Percentiles rank a stretch among this genome's conserved stretches.
Conservation (phyloP, 805 yeast genomes). For the Metschnikowia borealis region DNA sequence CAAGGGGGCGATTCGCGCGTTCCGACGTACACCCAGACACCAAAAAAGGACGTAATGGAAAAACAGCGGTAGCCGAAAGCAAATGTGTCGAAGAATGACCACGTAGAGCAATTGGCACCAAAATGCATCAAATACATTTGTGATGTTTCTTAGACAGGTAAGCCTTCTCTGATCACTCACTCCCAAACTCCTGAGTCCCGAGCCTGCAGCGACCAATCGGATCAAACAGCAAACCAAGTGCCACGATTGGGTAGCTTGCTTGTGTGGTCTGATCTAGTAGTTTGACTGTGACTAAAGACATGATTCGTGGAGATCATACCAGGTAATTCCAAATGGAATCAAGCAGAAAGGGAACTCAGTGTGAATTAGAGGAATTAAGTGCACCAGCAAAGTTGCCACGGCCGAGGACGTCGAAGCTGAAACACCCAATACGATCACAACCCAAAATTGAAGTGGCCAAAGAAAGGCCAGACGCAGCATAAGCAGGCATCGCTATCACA, state of each 20-base stretch:
- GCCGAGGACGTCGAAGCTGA: not conserved
- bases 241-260: not conserved
- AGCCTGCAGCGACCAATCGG: not conserved
- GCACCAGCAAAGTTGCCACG: not conserved
- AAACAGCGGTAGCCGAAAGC: not conserved
- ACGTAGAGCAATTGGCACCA: not conserved
- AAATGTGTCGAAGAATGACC: not conserved
- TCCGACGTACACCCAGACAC: constrained; percentile 3
- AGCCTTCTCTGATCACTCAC: not conserved
- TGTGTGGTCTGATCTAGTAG: not conserved
- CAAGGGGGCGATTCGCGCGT: constrained; percentile 3
- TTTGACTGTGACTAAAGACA: not conserved
- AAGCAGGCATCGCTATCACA: not conserved
- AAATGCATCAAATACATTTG: not conserved
- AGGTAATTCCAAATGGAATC: not conserved
- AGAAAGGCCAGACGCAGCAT: not conserved
- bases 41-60: not conserved
- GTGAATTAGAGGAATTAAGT: not conserved
- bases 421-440: not conserved
- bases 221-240: not conserved
- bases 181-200: not conserved
- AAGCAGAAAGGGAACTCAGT: not conserved
- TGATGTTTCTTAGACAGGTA: not conserved
- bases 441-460: not conserved
- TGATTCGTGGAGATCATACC: not conserved